Evolutionary conservation across 257 asterid genomes (phyloP).

Genomic region (Cordia subcordata): DNA sequence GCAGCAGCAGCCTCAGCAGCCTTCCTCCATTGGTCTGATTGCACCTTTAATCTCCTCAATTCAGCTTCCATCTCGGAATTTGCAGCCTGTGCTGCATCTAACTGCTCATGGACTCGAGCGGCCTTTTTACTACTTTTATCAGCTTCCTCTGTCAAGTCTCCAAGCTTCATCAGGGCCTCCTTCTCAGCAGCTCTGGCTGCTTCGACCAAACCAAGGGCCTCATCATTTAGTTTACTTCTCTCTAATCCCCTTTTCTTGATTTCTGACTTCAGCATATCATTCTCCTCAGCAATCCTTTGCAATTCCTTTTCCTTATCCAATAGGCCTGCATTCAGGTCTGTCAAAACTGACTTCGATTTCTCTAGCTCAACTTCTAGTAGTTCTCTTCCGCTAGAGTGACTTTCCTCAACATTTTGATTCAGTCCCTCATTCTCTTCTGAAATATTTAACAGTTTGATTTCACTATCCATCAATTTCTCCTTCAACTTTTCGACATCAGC

Average conservation of each 20-base stretch:
- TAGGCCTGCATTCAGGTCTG: constrained; percentile 39
- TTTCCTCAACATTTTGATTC: constrained; percentile 19
- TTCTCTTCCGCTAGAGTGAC: constrained; percentile 21
- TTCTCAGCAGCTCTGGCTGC: constrained; percentile 50
- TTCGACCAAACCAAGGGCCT: constrained; percentile 43
- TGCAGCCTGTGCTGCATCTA: constrained; percentile 71
- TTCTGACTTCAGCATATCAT: constrained; percentile 57
- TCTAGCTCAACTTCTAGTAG: constrained; percentile 25
- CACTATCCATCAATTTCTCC: constrained; percentile 31
- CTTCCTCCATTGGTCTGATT: constrained; percentile 94
- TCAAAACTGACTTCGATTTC: constrained; percentile 30
- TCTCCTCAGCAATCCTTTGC: constrained; percentile 46
- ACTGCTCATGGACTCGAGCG: constrained; percentile 47
- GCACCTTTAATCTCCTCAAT: constrained; percentile 75
- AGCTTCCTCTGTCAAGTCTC: constrained; percentile 61
- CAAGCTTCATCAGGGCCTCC: constrained; percentile 64
- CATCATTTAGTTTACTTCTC: constrained; percentile 30
- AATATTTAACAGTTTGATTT: constrained; percentile 25
- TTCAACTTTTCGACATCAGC: constrained; percentile 47
- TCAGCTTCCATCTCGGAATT: constrained; percentile 72
- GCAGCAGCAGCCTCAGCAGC: constrained; percentile 95
- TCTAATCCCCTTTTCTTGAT: constrained; percentile 37
- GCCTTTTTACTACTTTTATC: constrained; percentile 58
- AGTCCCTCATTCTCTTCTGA: constrained; percentile 23
- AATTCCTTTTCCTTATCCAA: constrained; percentile 46